Evolutionary conservation across 148 eudicot genomes (phyloP).

Genomic region (Persicaria maculosa): DNA sequence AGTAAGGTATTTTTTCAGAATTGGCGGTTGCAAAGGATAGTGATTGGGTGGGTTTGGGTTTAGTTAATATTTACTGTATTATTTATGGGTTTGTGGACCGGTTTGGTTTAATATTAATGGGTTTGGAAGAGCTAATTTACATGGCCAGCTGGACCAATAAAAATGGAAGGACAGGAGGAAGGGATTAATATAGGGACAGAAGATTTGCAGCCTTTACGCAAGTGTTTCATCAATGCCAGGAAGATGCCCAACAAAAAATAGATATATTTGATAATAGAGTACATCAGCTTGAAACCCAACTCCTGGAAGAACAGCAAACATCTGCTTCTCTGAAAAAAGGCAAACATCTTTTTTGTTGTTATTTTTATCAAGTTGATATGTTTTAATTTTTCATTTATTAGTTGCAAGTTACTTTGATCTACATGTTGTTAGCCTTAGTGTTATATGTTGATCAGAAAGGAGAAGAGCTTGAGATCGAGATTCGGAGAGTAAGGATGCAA

Average conservation of each 20-base stretch:
- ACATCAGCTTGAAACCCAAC: constrained; percentile 71
- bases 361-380: too few species aligned
- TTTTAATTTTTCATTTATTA: too few species aligned
- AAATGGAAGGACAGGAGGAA: too few species aligned
- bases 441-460: constrained; percentile 34
- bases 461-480: constrained; percentile 68
- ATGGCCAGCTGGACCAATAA: too few species aligned
- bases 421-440: neutral
- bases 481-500: constrained; percentile 39
- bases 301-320: constrained; percentile 47
- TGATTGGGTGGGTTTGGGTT: too few species aligned
- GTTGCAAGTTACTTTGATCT: too few species aligned
- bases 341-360: constrained; percentile 13
- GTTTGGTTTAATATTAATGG: too few species aligned
- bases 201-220: neutral
- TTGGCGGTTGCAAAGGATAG: too few species aligned
- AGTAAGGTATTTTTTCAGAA: too few species aligned
- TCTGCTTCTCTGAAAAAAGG: constrained; percentile 42
- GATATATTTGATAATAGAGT: constrained; percentile 59
- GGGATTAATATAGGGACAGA: constrained; percentile 60
- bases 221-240: constrained; percentile 33
- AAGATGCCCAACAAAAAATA: constrained; percentile 69
- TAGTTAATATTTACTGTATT: too few species aligned
- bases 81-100: too few species aligned
- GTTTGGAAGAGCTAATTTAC: too few species aligned